Conservation (phyloP, 2,329 filamentous ascomycete species). For the Emmonsia crescens region DNA sequence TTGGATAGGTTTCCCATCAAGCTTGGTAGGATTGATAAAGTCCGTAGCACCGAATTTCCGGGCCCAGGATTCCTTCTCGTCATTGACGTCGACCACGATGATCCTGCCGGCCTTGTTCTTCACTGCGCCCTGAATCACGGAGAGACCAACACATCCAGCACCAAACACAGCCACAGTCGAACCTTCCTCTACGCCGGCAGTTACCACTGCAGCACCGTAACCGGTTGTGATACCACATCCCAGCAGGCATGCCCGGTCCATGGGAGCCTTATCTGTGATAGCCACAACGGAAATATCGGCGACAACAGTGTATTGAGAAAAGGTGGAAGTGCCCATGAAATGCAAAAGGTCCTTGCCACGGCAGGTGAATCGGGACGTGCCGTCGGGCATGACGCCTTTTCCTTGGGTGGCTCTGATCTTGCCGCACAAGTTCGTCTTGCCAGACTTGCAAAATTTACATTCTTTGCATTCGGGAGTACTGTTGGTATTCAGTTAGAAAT, state of each 20-base stretch:
- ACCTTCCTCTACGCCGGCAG: conserved; percentile 81
- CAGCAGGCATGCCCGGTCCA: conserved; percentile 91
- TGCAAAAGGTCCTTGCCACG: conserved; percentile 92
- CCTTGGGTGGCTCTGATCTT: conserved; percentile 98
- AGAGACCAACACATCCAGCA: conserved; percentile 89
- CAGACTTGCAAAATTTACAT: conserved; percentile 99
- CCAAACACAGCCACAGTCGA: conserved; percentile 88
- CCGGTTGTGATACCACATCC: conserved; percentile 98
- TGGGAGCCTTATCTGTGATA: conserved; percentile 78
- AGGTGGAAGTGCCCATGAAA: conserved; percentile 99
- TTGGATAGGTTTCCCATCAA: conserved; percentile 66
- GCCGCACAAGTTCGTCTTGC: conserved; percentile 98
- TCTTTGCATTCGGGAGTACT: conserved; percentile 94
- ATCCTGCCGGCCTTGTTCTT: conserved; percentile 60
- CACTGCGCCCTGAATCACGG: conserved; percentile 87
- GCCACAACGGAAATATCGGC: conserved; percentile 97
- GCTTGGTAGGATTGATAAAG: conserved; percentile 86
- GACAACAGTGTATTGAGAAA: conserved; percentile 97
- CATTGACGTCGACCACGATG: conserved; percentile 68
- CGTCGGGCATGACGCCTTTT: conserved; percentile 92
- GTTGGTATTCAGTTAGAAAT: conserved; percentile 16
- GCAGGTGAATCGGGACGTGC: conserved; percentile 86
- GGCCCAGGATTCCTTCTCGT: conserved; percentile 80
- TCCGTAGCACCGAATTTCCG: conserved; percentile 92
- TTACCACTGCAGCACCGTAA: conserved; percentile 90